Percentiles rank a stretch among this genome's conserved stretches.
Evolutionary conservation across 192 early-diverging fungal species (phyloP).

Genomic region (Geranomyces michiganensis): DNA sequence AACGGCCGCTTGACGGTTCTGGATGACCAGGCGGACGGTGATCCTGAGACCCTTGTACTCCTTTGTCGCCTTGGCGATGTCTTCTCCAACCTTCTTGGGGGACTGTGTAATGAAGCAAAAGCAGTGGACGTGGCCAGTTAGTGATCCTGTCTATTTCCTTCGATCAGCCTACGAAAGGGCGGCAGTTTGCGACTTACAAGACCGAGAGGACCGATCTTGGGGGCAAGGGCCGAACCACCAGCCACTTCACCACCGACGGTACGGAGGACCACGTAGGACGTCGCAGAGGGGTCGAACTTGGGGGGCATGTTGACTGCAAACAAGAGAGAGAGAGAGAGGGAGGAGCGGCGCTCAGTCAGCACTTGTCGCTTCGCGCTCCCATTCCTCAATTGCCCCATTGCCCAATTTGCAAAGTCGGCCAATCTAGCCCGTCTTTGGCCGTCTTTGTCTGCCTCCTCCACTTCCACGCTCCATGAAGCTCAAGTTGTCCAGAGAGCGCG

Average conservation of each 20-base stretch:
- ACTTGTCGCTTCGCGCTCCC: neutral
- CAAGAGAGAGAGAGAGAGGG: neutral
- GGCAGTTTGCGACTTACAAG: slow-evolving; percentile 44
- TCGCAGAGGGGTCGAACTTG: slow-evolving; percentile 82
- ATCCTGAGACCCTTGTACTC: slow-evolving; percentile 99
- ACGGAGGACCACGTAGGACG: slow-evolving; percentile 88
- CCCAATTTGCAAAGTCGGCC: neutral
- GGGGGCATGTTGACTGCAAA: slow-evolving; percentile 70
- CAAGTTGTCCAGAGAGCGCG: too few species aligned
- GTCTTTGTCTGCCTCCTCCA: too few species aligned
- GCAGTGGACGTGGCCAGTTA: neutral
- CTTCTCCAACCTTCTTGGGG: slow-evolving; percentile 99
- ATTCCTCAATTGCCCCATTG: neutral
- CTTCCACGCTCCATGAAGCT: neutral
- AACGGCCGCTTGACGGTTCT: slow-evolving; percentile 99
- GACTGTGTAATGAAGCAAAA: slow-evolving; percentile 48
- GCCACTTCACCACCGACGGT: slow-evolving; percentile 98
- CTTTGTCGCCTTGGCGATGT: slow-evolving; percentile 99
- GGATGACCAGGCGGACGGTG: slow-evolving; percentile 97
- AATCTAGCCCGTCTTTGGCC: slow-evolving; percentile 1
- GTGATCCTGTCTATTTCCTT: neutral
- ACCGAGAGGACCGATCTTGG: slow-evolving; percentile 99
- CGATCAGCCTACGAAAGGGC: neutral
- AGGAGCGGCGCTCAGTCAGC: neutral
- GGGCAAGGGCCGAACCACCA: slow-evolving; percentile 95